Conservation (phyloP, 2,329 filamentous ascomycete genomes). For the Dissoconium aciculare region DNA sequence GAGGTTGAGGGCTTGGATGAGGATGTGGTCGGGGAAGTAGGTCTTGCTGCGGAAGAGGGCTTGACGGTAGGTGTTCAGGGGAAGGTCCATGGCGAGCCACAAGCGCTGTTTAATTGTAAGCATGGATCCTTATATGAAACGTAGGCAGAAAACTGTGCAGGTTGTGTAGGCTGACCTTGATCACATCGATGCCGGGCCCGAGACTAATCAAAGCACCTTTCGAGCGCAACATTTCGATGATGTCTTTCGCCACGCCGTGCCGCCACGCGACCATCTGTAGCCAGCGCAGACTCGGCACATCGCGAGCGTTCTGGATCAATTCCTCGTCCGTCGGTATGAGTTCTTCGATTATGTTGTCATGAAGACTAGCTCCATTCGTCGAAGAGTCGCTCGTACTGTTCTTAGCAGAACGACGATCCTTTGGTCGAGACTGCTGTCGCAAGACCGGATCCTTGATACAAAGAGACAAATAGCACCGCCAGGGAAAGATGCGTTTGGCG, state of each 20-base stretch:
- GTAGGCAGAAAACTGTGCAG: not conserved
- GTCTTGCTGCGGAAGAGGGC: slow-evolving; percentile 37
- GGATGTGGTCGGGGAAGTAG: slow-evolving; percentile 44
- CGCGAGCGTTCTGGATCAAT: slow-evolving; percentile 26
- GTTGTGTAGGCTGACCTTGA: not conserved
- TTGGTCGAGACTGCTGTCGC: slow-evolving; percentile 12
- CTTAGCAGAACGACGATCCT: too few species aligned
- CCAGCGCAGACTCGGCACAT: slow-evolving; percentile 51
- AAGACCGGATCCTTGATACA: slow-evolving; percentile 44
- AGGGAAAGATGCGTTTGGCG: slow-evolving; percentile 44
- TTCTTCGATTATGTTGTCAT: slow-evolving; percentile 5
- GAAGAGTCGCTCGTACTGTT: too few species aligned
- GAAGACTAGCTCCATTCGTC: too few species aligned
- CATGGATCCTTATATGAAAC: slow-evolving; percentile 19
- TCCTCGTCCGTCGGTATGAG: slow-evolving; percentile 4
- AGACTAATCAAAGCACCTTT: not conserved
- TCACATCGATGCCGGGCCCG: not conserved
- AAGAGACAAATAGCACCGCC: slow-evolving; percentile 41
- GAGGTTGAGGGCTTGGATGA: slow-evolving; percentile 50
- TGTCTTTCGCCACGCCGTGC: slow-evolving; percentile 43
- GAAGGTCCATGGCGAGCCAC: slow-evolving; percentile 58
- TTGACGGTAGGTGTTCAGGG: slow-evolving; percentile 41
- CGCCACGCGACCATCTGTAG: slow-evolving; percentile 50
- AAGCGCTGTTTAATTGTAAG: slow-evolving; percentile 38
- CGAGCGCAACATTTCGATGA: slow-evolving; percentile 32